A percentile compares a stretch with the other conserved stretches of the same genome.
phyloP scores from a whole-genome alignment of 768 basidiomycete species.

The Hygrophoropsis aurantiaca region DNA sequence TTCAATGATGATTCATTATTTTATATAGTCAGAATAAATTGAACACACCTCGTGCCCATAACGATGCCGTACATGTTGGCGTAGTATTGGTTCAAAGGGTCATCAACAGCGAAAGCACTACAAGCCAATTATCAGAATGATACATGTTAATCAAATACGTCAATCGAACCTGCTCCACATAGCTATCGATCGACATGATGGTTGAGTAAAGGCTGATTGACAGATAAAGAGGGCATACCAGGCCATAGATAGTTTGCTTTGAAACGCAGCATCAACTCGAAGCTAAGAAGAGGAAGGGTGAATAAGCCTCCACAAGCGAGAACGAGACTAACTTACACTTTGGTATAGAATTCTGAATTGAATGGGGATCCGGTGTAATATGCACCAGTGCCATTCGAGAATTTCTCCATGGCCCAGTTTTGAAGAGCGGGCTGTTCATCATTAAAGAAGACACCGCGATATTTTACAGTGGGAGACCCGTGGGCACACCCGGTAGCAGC shows the following conservation, averaged over 20 bases:
- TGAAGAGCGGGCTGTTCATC: constrained; percentile 74
- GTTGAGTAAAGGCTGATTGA: background rate
- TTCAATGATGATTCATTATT: background rate
- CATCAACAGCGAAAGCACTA: constrained; percentile 56
- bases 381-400: constrained; percentile 61
- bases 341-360: constrained; percentile 59
- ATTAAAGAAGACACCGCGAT: constrained; percentile 72
- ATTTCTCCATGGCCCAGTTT: constrained; percentile 70
- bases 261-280: constrained; percentile 63
- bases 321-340: constrained; percentile 38
- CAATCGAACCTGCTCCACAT: constrained; percentile 17
- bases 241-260: constrained; percentile 77
- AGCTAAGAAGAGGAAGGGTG: constrained; percentile 35
- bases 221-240: constrained; percentile 30
- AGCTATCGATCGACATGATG: constrained; percentile 7
- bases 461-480: constrained; percentile 66
- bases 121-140: background rate
- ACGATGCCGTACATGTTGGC: constrained; percentile 68
- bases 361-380: constrained; percentile 53
- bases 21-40: background rate
- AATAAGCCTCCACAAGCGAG: background rate
- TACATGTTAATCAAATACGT: background rate
- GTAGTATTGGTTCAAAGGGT: constrained; percentile 57
- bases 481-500: constrained; percentile 41
- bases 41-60: constrained; percentile 61